These are phyloP conservation scores for Baorangia bicolor DNA, from an alignment of 768 basidiomycete species.

Conservation along the genomic window DNA sequence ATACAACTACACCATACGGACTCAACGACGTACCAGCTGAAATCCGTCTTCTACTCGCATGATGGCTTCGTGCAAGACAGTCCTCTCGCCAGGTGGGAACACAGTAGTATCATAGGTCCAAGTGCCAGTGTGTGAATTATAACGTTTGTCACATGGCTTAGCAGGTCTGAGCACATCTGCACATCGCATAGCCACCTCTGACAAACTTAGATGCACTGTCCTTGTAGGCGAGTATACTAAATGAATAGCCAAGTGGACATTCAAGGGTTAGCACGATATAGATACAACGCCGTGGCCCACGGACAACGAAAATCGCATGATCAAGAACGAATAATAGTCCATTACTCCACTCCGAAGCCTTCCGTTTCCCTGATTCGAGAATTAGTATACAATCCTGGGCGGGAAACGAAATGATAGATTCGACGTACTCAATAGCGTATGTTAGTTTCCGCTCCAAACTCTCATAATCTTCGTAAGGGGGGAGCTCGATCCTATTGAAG, in stretches of 20 bases:
- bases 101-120: neutral
- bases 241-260: neutral
- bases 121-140: conserved; percentile 4
- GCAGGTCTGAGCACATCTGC: neutral
- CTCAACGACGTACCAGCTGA: conserved; percentile 44
- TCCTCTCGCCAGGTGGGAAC: neutral
- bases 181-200: neutral
- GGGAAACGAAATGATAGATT: neutral
- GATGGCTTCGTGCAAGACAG: neutral
- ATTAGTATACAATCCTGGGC: conserved; percentile 5
- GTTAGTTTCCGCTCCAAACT: conserved; percentile 83
- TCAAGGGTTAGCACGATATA: conserved; percentile 11
- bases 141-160: conserved; percentile 1
- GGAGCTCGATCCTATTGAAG: conserved; percentile 87
- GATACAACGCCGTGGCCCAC: conserved; percentile 10
- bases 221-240: conserved; percentile 1
- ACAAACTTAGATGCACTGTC: neutral
- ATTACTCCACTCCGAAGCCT: conserved; percentile 66
- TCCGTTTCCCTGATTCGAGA: conserved; percentile 60
- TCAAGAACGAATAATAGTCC: conserved; percentile 5
- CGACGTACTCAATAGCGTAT: conserved; percentile 76
- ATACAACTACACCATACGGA: neutral
- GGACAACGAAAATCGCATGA: conserved; percentile 1
- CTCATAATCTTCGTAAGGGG: conserved; percentile 86
- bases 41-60: conserved; percentile 73